Conservation (phyloP, 2,329 filamentous ascomycete genomes). For the Cercospora zeae-maydis region DNA sequence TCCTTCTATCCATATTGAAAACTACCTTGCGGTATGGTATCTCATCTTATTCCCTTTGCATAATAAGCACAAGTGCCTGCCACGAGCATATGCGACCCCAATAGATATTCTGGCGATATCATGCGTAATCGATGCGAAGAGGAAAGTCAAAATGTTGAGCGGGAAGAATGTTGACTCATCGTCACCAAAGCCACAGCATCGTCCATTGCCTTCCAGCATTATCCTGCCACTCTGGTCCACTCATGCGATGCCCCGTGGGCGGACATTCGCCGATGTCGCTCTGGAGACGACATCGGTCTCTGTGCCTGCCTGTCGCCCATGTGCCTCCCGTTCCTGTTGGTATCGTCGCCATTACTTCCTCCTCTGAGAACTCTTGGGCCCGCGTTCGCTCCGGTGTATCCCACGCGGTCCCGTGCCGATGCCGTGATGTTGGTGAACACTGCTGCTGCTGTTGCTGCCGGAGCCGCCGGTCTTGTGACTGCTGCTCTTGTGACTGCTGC, state of each 20-base stretch:
- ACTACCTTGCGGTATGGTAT: not conserved
- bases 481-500: not conserved
- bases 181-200: constrained; percentile 22
- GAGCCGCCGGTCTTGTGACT: constrained; percentile 3
- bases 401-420: constrained; percentile 25
- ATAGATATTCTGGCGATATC: not conserved
- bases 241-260: not conserved
- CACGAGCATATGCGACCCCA: not conserved
- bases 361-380: constrained; percentile 22
- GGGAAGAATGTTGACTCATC: not conserved
- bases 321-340: not conserved
- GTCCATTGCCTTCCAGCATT: constrained; percentile 22
- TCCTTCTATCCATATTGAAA: not conserved
- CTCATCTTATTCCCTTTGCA: not conserved
- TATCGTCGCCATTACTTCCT: constrained; percentile 17
- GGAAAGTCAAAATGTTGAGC: not conserved
- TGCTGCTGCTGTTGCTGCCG: constrained; percentile 12
- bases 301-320: not conserved
- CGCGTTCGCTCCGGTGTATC: constrained; percentile 17
- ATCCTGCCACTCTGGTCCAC: constrained; percentile 14
- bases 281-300: not conserved
- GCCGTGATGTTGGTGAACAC: constrained; percentile 4
- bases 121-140: not conserved
- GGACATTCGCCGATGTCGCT: not conserved
- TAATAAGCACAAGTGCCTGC: not conserved